Evolutionary conservation across 2,329 filamentous ascomycete species (phyloP), one percentile per base, ranked within the genome.

Genomic region (Trichoderma pleuroti): DNA sequence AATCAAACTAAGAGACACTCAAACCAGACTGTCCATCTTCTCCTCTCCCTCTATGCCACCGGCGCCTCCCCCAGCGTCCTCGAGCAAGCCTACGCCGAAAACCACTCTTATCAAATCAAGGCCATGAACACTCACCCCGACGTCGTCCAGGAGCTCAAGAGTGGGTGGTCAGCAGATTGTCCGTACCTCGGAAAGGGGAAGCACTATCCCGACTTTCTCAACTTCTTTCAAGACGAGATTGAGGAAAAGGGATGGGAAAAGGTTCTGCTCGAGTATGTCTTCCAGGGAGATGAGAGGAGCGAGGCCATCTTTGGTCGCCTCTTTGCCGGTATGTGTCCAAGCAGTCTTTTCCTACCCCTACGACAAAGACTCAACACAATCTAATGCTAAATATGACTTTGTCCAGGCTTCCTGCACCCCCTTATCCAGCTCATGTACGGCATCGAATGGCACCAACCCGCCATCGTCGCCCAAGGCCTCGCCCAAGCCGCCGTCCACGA

Each of bases 361-460:
- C n/a, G 5, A 18, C 1, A 4, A 26, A 34, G n/a, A 6, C 8
- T n/a, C 3, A 36, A 39, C 9, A 10, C 34, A 36, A 36, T n/a
- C 1, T 8, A 11, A 18, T 42, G 32, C 32, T 61, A 4, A 4
- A 61, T 21, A 39, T 18, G 16, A 57, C 21, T 5, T 10, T 0
- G 10, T 18, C 1, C 32, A 86, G 90, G 92, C 0, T 86, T 95
- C 73, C 75, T 94, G 2, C 93, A 97, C 76, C 93, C 93, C 2
- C 82, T 96, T 18, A 94, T 97, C 73, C 93, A 97, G 77, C 86
- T 97, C 24, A 92, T 93, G 62, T 97, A 93, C 77, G 94, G 92
- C 5, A 78, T 97, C 42, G 93, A 97, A 78, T 97, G 93, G 82
- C 79, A 86, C 11, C 93, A 97, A 77, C 93, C 93, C 2, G 92